Evolutionary conservation across 768 basidiomycete species (phyloP).

Genomic region (Gymnopilus dilepis): DNA sequence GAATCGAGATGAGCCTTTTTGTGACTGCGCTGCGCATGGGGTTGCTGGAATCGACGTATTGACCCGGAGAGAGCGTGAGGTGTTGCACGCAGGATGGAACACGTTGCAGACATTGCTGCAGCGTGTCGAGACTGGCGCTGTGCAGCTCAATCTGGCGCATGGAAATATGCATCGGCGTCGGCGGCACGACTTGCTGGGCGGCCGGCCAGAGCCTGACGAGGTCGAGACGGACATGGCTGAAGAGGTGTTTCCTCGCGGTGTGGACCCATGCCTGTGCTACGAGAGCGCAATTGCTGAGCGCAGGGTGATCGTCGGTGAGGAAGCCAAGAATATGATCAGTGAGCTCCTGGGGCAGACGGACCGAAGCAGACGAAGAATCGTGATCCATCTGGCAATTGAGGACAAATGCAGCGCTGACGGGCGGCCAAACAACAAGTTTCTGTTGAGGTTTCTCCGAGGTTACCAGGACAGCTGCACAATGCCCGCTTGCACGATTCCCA

Average conservation of each 20-base stretch:
- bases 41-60: neutral
- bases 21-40: neutral
- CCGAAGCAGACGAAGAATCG: neutral
- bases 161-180: neutral
- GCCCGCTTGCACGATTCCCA: neutral
- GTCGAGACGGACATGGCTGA: constrained; percentile 1
- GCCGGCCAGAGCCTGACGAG: neutral
- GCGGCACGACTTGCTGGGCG: neutral
- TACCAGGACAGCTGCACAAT: constrained; percentile 3
- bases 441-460: constrained; percentile 3
- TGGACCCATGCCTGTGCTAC: constrained; percentile 3
- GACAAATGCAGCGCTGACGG: neutral
- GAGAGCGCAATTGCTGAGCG: neutral
- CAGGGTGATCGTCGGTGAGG: neutral
- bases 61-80: neutral
- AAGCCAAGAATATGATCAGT: constrained; percentile 3
- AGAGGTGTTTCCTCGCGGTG: neutral
- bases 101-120: neutral
- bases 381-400: constrained; percentile 1
- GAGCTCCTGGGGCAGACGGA: constrained; percentile 8
- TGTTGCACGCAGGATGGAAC: neutral
- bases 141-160: neutral
- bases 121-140: neutral
- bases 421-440: neutral
- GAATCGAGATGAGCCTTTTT: neutral